Evolutionary conservation across 225 moss, liverwort and hornwort genomes (phyloP).

Genomic region (Bryoerythrophyllum caledonicum): DNA sequence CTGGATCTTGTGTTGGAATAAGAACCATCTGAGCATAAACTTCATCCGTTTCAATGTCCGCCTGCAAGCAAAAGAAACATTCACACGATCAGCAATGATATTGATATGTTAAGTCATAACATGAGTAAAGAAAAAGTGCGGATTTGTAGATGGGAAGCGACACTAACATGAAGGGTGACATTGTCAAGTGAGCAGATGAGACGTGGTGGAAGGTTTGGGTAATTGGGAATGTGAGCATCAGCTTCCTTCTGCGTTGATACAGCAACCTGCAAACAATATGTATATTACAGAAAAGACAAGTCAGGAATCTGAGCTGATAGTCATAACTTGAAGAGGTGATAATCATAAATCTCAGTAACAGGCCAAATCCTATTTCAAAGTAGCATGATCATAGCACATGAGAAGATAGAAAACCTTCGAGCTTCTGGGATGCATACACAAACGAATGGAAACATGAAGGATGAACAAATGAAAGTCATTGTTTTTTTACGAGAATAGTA

Average conservation of each 20-base stretch:
- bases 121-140: not conserved
- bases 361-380: not conserved
- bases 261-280: slow-evolving; percentile 27
- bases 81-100: slow-evolving; percentile 13
- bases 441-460: not conserved
- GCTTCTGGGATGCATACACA: not conserved
- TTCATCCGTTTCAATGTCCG: slow-evolving; percentile 46
- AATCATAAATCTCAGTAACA: not conserved
- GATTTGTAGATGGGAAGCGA: not conserved
- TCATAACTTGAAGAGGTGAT: not conserved
- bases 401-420: slow-evolving; percentile 2
- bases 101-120: not conserved
- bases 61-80: slow-evolving; percentile 26
- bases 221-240: slow-evolving; percentile 49
- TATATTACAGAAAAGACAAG: not conserved
- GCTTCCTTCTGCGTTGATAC: slow-evolving; percentile 51
- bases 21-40: slow-evolving; percentile 50
- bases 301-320: not conserved
- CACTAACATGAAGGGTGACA: slow-evolving; percentile 51
- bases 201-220: slow-evolving; percentile 40
- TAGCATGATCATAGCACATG: not conserved
- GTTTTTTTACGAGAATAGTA: not conserved
- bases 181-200: slow-evolving; percentile 50
- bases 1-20: slow-evolving; percentile 38
- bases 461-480: not conserved